Percentiles rank a stretch among this genome's conserved stretches.
phyloP scores from a whole-genome alignment of 306 rosid species.

The Fagus sylvatica region DNA sequence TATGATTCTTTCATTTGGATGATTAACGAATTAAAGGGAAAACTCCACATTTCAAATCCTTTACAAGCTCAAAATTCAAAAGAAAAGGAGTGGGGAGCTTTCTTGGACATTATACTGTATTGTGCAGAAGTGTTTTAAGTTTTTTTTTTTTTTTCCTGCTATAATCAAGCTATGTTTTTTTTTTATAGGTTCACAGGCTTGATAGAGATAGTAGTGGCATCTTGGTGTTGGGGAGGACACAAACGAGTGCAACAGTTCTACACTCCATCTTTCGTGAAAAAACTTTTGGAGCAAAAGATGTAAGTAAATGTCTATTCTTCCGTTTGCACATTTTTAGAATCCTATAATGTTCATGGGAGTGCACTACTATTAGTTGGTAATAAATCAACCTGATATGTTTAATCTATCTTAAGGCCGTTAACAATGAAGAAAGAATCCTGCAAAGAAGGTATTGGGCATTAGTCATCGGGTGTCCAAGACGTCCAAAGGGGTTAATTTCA shows the following conservation, averaged over 20 bases:
- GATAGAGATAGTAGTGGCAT: slow-evolving; percentile 88
- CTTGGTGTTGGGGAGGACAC: slow-evolving; percentile 91
- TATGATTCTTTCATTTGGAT: neutral
- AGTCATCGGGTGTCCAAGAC: slow-evolving; percentile 87
- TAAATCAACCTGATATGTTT: slow-evolving; percentile 16
- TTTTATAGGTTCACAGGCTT: slow-evolving; percentile 76
- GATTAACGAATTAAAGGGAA: neutral
- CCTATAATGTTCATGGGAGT: slow-evolving; percentile 1
- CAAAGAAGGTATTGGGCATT: slow-evolving; percentile 82
- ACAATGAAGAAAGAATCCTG: slow-evolving; percentile 47
- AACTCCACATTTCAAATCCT: neutral
- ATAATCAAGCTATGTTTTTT: slow-evolving; percentile 18
- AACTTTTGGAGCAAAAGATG: slow-evolving; percentile 69
- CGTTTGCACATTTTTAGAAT: slow-evolving; percentile 2
- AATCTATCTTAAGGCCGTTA: slow-evolving; percentile 34
- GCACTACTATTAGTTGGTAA: slow-evolving; percentile 5
- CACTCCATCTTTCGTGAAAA: slow-evolving; percentile 86
- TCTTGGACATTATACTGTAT: no score
- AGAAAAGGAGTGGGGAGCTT: neutral
- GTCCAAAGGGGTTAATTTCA: slow-evolving; percentile 58
- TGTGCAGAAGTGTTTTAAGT: no score
- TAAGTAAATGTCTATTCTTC: slow-evolving; percentile 25
- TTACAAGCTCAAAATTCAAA: neutral
- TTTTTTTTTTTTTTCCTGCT: neutral
- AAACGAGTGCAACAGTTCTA: slow-evolving; percentile 63